Conservation (phyloP, 345 rosid genomes). For the Populus pruinosa region DNA sequence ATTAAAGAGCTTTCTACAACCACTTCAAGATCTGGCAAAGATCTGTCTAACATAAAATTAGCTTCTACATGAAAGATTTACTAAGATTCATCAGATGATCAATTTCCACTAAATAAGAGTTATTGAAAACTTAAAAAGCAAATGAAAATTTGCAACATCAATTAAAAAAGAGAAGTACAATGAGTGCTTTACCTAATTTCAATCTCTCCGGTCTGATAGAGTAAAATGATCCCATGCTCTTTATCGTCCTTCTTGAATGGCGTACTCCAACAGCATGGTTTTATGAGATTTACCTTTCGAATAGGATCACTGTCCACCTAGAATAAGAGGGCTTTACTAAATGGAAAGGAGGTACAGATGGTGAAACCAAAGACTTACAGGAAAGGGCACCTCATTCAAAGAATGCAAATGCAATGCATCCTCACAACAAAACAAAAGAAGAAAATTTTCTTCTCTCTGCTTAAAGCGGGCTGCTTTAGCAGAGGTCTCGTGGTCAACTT, state of each 20-base stretch:
- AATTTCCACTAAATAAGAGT: neutral
- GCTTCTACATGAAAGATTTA: neutral
- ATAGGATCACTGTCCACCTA: slow-evolving; percentile 51
- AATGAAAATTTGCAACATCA: neutral
- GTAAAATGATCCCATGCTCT: slow-evolving; percentile 50
- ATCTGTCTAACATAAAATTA: slow-evolving; percentile 43
- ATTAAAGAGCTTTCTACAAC: slow-evolving; percentile 62
- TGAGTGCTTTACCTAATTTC: slow-evolving; percentile 58
- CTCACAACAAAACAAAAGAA: slow-evolving; percentile 59
- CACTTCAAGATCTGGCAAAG: slow-evolving; percentile 69
- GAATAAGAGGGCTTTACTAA: slow-evolving; percentile 31
- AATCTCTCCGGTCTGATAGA: slow-evolving; percentile 66
- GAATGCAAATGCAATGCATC: slow-evolving; percentile 50
- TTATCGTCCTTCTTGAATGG: slow-evolving; percentile 48
- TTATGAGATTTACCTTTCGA: slow-evolving; percentile 45
- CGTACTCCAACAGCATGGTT: slow-evolving; percentile 77
- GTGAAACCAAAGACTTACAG: neutral
- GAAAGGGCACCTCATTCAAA: slow-evolving; percentile 9
- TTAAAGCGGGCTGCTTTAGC: slow-evolving; percentile 31
- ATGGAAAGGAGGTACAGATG: slow-evolving; percentile 22
- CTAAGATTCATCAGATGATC: neutral
- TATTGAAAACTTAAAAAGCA: neutral
- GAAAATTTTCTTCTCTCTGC: slow-evolving; percentile 29
- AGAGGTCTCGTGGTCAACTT: slow-evolving; percentile 31
- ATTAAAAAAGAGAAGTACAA: neutral